Conservation (phyloP, 2,329 filamentous ascomycete species). For the Ilyonectria mors-panacis region DNA sequence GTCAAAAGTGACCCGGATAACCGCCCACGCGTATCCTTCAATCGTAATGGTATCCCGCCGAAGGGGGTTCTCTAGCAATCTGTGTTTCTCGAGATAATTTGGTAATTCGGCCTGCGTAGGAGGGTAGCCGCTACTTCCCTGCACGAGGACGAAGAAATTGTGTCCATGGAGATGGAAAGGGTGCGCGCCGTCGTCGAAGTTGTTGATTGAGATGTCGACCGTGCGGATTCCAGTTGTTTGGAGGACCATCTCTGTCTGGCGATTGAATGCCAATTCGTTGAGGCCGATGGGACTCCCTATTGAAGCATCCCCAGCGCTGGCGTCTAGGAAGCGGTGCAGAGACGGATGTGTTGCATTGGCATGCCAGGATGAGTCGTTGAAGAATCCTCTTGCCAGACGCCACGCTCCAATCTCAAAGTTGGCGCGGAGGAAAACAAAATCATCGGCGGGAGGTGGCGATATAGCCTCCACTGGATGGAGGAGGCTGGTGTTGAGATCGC, state of each 20-base stretch:
- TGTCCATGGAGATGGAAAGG: constrained; percentile 73
- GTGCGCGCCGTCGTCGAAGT: constrained; percentile 67
- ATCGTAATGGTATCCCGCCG: constrained; percentile 63
- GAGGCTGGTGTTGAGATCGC: constrained; percentile 66
- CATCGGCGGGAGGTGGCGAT: constrained; percentile 55
- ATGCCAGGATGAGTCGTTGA: constrained; percentile 68
- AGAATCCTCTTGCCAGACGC: constrained; percentile 67
- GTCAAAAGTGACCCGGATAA: constrained; percentile 69
- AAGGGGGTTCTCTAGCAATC: constrained; percentile 51
- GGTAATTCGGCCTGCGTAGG: constrained; percentile 47
- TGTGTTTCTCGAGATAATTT: constrained; percentile 42
- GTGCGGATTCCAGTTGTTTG: constrained; percentile 66
- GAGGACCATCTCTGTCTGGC: constrained; percentile 58
- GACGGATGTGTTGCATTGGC: constrained; percentile 54
- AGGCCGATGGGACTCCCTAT: constrained; percentile 40
- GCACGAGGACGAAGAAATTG: constrained; percentile 64
- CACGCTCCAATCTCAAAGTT: constrained; percentile 71
- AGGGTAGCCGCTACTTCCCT: constrained; percentile 54
- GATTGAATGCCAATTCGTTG: constrained; percentile 51
- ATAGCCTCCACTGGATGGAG: constrained; percentile 58
- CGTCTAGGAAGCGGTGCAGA: constrained; percentile 54
- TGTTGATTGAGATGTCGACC: constrained; percentile 71
- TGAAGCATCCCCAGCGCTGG: constrained; percentile 32
- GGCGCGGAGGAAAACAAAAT: constrained; percentile 62
- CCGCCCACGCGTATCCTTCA: constrained; percentile 68